phyloP scores from a whole-genome alignment of 495 filamentous ascomycete species.

The Viridothelium virens region DNA sequence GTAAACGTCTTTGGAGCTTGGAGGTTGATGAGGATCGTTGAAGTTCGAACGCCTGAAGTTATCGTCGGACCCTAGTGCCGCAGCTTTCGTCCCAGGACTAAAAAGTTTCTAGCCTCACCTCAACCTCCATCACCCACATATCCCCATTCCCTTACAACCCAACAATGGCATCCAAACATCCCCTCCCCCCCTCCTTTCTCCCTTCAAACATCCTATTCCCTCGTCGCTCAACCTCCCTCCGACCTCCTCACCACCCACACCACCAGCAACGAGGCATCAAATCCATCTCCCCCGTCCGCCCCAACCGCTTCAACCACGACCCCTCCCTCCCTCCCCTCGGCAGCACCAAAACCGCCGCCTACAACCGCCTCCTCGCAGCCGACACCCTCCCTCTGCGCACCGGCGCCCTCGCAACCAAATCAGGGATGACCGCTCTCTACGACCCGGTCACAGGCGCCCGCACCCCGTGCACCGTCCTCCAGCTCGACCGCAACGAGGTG shows the following conservation, averaged over 20 bases:
- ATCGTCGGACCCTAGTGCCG: background rate
- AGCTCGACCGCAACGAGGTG: conserved; percentile 86
- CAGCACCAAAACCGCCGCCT: conserved; percentile 32
- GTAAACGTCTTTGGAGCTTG: too few species aligned
- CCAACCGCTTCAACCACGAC: conserved; percentile 67
- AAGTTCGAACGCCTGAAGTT: background rate
- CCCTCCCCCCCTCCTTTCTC: conserved; percentile 20
- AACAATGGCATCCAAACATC: conserved; percentile 30
- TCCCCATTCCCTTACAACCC: background rate
- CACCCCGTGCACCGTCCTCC: conserved; percentile 81
- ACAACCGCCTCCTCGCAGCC: conserved; percentile 15
- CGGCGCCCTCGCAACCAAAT: conserved; percentile 78
- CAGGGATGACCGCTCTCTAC: conserved; percentile 90
- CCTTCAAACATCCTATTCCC: conserved; percentile 27
- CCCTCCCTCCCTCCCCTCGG: conserved; percentile 48
- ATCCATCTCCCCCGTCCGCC: conserved; percentile 49
- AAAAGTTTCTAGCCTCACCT: background rate
- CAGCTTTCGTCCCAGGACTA: background rate
- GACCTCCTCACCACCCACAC: conserved; percentile 14
- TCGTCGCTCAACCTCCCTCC: conserved; percentile 19
- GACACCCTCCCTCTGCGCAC: conserved; percentile 66
- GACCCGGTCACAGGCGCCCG: conserved; percentile 66
- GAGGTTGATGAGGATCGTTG: background rate
- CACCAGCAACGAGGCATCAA: conserved; percentile 31
- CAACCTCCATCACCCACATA: background rate